A percentile compares a stretch with the other conserved stretches of the same genome.
These are phyloP conservation scores for Aspergillus vadensis DNA, from an alignment of 2,329 filamentous ascomycete genomes.

Conservation along the genomic window DNA sequence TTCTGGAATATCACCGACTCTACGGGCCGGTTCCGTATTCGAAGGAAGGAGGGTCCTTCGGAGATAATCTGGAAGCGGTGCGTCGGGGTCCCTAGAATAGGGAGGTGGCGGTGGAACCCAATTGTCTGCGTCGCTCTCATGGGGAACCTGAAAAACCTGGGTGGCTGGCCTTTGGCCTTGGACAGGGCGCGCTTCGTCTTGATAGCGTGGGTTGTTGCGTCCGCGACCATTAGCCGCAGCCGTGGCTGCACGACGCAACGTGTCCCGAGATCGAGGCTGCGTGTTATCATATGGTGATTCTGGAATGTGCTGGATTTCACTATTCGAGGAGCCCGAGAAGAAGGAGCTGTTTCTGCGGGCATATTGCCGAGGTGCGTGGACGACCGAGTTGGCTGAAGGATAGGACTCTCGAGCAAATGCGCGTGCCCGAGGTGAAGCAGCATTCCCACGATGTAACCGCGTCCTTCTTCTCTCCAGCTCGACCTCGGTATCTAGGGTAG, in stretches of 20 bases:
- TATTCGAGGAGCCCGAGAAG: conserved; percentile 27
- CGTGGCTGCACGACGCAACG: conserved; percentile 69
- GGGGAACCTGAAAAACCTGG: conserved; percentile 62
- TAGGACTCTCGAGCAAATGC: conserved; percentile 26
- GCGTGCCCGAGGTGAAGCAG: conserved; percentile 38
- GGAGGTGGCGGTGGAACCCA: conserved; percentile 86
- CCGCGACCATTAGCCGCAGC: conserved; percentile 74
- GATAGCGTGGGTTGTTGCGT: conserved; percentile 59
- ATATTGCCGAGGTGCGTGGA: conserved; percentile 18
- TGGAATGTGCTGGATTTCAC: conserved; percentile 57
- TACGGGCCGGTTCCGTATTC: conserved; percentile 21
- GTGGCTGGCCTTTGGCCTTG: conserved; percentile 32
- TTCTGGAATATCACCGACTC: conserved; percentile 13
- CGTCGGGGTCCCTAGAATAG: conserved; percentile 53
- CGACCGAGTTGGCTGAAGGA: conserved; percentile 23
- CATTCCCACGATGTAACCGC: conserved; percentile 60
- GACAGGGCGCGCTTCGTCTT: conserved; percentile 41
- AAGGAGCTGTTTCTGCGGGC: conserved; percentile 32
- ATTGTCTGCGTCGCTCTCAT: conserved; percentile 85
- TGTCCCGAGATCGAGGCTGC: conserved; percentile 69
- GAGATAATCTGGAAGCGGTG: conserved; percentile 42
- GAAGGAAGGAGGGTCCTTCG: conserved; percentile 37
- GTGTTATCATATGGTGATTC: conserved; percentile 74
- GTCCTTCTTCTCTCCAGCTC: conserved; percentile 76
- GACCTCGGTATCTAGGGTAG: conserved; percentile 75